Evolutionary conservation across 2,329 filamentous ascomycete genomes (phyloP), one percentile per base, ranked within the genome.

Genomic region (Domatiomyces catenatus): DNA sequence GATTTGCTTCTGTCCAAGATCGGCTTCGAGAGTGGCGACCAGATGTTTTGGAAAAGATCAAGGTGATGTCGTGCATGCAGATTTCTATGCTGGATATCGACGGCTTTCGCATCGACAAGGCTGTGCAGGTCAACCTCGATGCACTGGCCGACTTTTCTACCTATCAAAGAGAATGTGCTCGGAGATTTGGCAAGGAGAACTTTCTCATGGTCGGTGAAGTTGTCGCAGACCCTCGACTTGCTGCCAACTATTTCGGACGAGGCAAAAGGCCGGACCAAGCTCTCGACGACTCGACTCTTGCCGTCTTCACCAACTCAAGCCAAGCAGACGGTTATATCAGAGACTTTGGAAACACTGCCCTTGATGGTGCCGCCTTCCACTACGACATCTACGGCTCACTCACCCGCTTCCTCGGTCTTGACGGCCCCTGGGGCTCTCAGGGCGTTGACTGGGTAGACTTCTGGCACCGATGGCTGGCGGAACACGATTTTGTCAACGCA

Each of bases 1-100:
- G 77, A 55, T 78, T 77, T 62, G 74, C 73, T 48, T 73, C 69
- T 42, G 75, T 77, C 1, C 75, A 78, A 60, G 75, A 78, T 62
- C 73, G 75, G 52, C 66, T 78, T 2, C 68, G 75, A 45, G 74
- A 76, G 45, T 78, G 75, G 75, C 59, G 66, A 15, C 69, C 71
- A 1, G 66, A 68, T 5, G 74, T 77, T 0, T 61, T 70, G 8
- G 66, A 69, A 49, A 75, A 75, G 54, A 67, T 78, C 57, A 69
- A 72, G 55, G 69, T 70, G 48, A 74, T 76, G 54, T 75, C 73
- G 1, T 78, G 75, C 62, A 71, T 78, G 59, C 65, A 70, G 36
- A 73, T 78, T 49, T 61, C 66, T 20, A 71, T 68, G 58, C 62
- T 78, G 18, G 75, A 78, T 54, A 71, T 78, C 48, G 75, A 78